Base-by-base conservation (phyloP, 257 asterid genomes). In the Salvia rosmarinus region DNA sequence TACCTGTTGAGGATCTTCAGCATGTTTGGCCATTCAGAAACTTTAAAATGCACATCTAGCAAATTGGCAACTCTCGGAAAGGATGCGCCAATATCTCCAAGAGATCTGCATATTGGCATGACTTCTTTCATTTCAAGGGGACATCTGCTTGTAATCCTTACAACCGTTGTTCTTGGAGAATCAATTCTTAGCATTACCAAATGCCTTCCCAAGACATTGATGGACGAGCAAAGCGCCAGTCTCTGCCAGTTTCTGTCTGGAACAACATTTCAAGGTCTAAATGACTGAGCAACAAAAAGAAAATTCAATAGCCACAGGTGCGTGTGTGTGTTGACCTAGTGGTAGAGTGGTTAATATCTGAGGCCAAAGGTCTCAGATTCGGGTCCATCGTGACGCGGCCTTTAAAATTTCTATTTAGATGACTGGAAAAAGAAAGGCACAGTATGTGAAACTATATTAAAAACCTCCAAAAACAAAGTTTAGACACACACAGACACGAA, bases 1-100 rank as follows among this genome's bases (percentile, higher is more conserved):
- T 70, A 84, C 95, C 88, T 82, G 85, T 88, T 88, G 13, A 88
- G 77, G 68, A 88, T 84, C 56, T 68, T 77, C 69, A 76, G 60
- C 91, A 88, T 86, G 81, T 86, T 84, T 63, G 91, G 86, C 95
- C 95, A 88, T 52, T 88, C 91, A 40, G 82, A 58, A 67, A 74
- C 21, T 16, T n/a, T 68, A 81, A 44, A 86, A 52, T 68, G 67
- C 81, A 83, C 85, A 70, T 86, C 91, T 20, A 75, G 0, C 16
- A 42, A 13, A 37, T 32, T 20, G 0, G 4, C 0, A n/a, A 6
- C 0, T 77, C 91, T 82, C 2, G 0, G 0, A 1, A 0, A 0
- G 66, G 10, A 0, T 0, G 0, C 0, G 55, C 16, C 28, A 61
- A 54, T n/a, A 54, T 66, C 28, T 72, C 91, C 95, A 25, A 82